Base-by-base conservation (phyloP, 805 yeast genomes). In the Starmerella stigmatis region DNA sequence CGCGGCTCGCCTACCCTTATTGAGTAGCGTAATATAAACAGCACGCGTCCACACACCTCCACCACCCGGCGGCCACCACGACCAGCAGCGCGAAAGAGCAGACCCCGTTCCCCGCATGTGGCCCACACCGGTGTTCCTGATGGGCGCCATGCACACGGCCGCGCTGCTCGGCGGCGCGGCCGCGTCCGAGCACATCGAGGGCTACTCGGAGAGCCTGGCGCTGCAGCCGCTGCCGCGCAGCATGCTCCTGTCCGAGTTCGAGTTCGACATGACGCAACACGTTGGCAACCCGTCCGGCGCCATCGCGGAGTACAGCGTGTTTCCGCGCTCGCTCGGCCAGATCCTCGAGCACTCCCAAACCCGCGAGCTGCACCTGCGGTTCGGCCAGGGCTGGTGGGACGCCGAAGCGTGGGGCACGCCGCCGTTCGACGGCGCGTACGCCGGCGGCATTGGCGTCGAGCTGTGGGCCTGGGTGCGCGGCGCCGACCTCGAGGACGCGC, bases 361-460 rank as follows among this genome's bases (percentile, higher is more conserved):
- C 0, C 70, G 82, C 44, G 88, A 84, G 56, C 67, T 92, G 36
- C 94, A 85, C 60, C 65, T 92, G 48, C 67, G 96, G 44, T 92
- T 92, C 59, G 75, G 94, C 2, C 94, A 85, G 62, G 98, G 98
- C 0, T 82, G 86, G 78, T 92, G 96, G 89, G 95, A 92, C 58
- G 67, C 88, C 1, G 84, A 81, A 48, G 67, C 71, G 7, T 92
- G 95, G 94, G 97, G 97, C 0, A 65, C 69, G 37, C 68, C 85
- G 32, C 96, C 96, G 0, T 64, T 66, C 37, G 65, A 76, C 52
- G 98, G 98, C 1, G 58, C 62, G 11, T 65, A 65, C 45, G 72
- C 86, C 43, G 98, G 98, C 25, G 97, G 97, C 3, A 81, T 89
- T 3, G 98, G 98, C 38, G 94, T 89, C 13, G 98, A 92, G 62